Evolutionary conservation across 1,139 yeast genomes (phyloP).

Genomic region (Lodderomyces margitis): DNA sequence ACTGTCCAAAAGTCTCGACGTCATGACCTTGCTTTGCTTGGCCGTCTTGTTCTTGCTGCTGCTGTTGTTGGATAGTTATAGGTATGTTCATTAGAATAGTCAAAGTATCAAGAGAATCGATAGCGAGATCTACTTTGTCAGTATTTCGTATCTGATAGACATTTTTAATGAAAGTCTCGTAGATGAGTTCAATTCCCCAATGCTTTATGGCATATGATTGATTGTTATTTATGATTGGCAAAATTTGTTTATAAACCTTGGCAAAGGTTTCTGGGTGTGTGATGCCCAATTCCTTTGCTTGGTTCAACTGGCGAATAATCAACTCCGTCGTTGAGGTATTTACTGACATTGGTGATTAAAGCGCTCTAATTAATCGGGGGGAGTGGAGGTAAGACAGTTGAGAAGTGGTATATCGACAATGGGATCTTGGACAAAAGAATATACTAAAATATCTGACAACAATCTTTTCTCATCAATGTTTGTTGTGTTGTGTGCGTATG

Average conservation of each 20-base stretch:
- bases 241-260: slow-evolving; percentile 53
- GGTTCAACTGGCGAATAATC: slow-evolving; percentile 43
- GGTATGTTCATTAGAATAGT: slow-evolving; percentile 26
- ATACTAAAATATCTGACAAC: no score
- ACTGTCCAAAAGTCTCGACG: slow-evolving; percentile 28
- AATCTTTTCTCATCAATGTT: no score
- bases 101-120: slow-evolving; percentile 38
- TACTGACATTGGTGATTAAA: slow-evolving; percentile 6
- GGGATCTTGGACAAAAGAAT: no score
- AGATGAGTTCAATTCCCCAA: slow-evolving; percentile 49
- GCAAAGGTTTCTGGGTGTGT: slow-evolving; percentile 47
- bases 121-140: slow-evolving; percentile 43
- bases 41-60: slow-evolving; percentile 1
- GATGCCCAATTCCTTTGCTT: slow-evolving; percentile 52
- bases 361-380: no score
- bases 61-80: slow-evolving; percentile 7
- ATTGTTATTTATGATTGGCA: slow-evolving; percentile 39
- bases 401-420: no score
- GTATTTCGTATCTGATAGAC: slow-evolving; percentile 17
- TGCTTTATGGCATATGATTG: slow-evolving; percentile 31
- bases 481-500: no score
- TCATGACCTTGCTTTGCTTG: slow-evolving; percentile 17
- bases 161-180: slow-evolving; percentile 38
- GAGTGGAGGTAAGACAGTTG: no score
- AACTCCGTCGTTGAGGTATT: slow-evolving; percentile 10